A percentile compares a stretch with the other conserved stretches of the same genome.
These are phyloP conservation scores for Cordyceps cateniannulata DNA, from an alignment of 2,329 filamentous ascomycete genomes.

Conservation along the genomic window DNA sequence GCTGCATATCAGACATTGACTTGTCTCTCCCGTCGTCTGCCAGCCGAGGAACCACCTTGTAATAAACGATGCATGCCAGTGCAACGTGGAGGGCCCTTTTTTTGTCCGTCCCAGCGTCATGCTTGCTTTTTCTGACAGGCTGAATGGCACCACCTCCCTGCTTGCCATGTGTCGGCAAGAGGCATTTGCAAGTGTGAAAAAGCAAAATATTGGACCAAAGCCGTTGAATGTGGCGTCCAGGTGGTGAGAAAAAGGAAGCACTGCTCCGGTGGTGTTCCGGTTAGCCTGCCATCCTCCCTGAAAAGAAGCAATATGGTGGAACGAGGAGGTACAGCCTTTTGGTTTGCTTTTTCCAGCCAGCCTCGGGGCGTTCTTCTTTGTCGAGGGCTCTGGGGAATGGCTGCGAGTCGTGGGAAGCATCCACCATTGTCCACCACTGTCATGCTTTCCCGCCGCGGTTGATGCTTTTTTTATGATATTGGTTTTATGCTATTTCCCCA, in stretches of 20 bases:
- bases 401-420: not conserved
- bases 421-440: not conserved
- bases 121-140: not conserved
- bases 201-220: not conserved
- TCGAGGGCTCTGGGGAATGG: not conserved
- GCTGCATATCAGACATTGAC: too few relatives aligned
- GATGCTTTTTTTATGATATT: not conserved
- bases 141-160: not conserved
- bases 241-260: not conserved
- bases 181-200: too few relatives aligned
- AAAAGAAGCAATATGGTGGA: slow-evolving; percentile 1
- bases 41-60: not conserved
- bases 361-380: not conserved
- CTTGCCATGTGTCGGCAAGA: not conserved
- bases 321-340: not conserved
- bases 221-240: not conserved
- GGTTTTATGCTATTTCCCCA: not conserved
- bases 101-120: not conserved
- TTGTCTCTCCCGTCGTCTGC: not conserved
- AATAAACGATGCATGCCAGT: not conserved
- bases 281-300: not conserved
- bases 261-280: not conserved
- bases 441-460: not conserved
- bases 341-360: not conserved
- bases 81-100: not conserved